These are phyloP conservation scores for Metschnikowia reukaufii DNA, from an alignment of 805 yeast species.

Conservation along the genomic window DNA sequence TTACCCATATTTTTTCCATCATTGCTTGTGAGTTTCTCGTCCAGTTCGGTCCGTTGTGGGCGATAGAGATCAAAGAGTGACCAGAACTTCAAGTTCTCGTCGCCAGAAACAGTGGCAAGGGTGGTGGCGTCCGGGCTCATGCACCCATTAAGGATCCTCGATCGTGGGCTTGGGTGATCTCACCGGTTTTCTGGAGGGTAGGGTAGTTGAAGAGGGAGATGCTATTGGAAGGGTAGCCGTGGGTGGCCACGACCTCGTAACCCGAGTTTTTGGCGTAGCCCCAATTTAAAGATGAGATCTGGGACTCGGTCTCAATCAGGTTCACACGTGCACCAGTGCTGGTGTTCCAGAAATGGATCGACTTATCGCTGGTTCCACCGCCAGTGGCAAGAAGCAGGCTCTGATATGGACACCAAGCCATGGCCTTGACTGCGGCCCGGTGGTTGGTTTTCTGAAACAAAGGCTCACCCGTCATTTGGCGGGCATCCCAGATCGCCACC, in stretches of 20 bases:
- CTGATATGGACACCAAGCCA: conserved; percentile 93
- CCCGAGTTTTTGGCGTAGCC: conserved; percentile 74
- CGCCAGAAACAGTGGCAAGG: conserved; percentile 92
- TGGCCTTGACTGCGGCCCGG: conserved; percentile 92
- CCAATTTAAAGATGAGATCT: conserved; percentile 93
- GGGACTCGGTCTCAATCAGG: conserved; percentile 88
- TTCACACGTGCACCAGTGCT: conserved; percentile 84
- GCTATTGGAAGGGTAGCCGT: conserved; percentile 88
- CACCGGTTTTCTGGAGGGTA: conserved; percentile 81
- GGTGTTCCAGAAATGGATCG: conserved; percentile 91
- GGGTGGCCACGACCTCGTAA: conserved; percentile 85
- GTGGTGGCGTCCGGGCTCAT: conserved; percentile 89
- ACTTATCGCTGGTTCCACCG: conserved; percentile 89
- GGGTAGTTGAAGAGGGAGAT: conserved; percentile 85
- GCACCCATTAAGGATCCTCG: conserved; percentile 79
- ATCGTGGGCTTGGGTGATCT: conserved; percentile 83
- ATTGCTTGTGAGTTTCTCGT: conserved; percentile 21
- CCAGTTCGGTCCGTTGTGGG: conserved; percentile 22
- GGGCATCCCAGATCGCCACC: conserved; percentile 89
- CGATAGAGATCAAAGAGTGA: conserved; percentile 67
- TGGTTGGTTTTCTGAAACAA: conserved; percentile 75
- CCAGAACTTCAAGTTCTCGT: conserved; percentile 95
- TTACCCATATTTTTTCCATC: conserved; percentile 24
- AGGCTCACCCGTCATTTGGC: conserved; percentile 42
- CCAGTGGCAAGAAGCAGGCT: conserved; percentile 86